These are phyloP conservation scores for Skeletonema marinoi DNA, from an alignment of 108 stramenopile species.

Conservation along the genomic window DNA sequence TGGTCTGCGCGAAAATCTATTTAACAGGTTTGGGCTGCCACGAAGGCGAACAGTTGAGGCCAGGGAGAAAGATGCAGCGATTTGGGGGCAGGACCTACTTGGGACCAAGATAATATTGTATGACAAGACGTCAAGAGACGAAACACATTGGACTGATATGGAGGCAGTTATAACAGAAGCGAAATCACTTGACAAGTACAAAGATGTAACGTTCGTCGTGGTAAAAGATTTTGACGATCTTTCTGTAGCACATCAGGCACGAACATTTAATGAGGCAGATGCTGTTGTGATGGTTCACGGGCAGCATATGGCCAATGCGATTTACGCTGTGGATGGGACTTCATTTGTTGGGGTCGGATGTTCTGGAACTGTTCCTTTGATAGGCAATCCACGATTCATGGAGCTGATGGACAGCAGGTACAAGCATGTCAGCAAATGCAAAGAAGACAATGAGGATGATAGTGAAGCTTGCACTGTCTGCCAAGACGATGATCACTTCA, in stretches of 20 bases:
- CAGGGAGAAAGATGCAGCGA: constrained; percentile 1
- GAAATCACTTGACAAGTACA: constrained; percentile 30
- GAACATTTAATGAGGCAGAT: constrained; percentile 39
- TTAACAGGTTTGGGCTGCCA: constrained; percentile 36
- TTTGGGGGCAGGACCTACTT: constrained; percentile 1
- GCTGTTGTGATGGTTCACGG: constrained; percentile 50
- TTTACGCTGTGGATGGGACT: constrained; percentile 47
- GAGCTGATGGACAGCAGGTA: constrained; percentile 38
- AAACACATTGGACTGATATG: constrained; percentile 41
- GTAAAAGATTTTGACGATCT: constrained; percentile 33
- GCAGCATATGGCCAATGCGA: constrained; percentile 41
- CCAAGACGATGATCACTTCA: constrained; percentile 23
- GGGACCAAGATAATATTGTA: constrained; percentile 44
- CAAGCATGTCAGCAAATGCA: constrained; percentile 26
- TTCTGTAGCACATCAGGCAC: constrained; percentile 42
- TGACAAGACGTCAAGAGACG: constrained; percentile 32
- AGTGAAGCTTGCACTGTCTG: constrained; percentile 22
- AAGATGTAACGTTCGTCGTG: constrained; percentile 32
- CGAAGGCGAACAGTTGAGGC: constrained; percentile 24
- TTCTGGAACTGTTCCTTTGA: constrained; percentile 13
- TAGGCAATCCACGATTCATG: constrained; percentile 42
- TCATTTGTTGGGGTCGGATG: constrained; percentile 48
- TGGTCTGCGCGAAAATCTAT: constrained; percentile 32
- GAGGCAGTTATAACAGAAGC: constrained; percentile 34
- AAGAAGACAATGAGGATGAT: neutral